A percentile compares a stretch with the other conserved stretches of the same genome.
These are phyloP conservation scores for Debaryomyces psychrophilus DNA, from an alignment of 1,139 yeast genomes.

Conservation along the genomic window DNA sequence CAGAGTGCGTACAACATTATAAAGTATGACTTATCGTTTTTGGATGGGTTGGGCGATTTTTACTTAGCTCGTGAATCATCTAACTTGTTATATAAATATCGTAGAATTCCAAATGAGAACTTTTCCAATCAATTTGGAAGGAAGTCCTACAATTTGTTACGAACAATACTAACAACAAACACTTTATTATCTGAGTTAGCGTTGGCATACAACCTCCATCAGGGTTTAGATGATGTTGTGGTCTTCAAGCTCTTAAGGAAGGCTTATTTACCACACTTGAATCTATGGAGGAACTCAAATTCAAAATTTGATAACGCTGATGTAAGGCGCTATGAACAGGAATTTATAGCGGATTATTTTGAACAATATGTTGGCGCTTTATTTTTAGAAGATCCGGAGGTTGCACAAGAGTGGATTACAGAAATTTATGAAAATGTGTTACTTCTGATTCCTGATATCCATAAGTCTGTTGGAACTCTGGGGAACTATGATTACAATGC, in stretches of 20 bases:
- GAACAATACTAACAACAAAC: conserved; percentile 44
- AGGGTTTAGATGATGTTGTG: conserved; percentile 37
- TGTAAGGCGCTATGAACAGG: conserved; percentile 42
- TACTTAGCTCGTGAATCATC: conserved; percentile 45
- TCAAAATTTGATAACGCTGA: conserved; percentile 23
- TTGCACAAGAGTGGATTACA: conserved; percentile 39
- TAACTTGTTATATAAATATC: conserved; percentile 32
- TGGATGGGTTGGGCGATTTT: conserved; percentile 51
- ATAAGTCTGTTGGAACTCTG: conserved; percentile 6
- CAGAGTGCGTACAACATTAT: conserved; percentile 28
- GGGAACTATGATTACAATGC: conserved; percentile 27
- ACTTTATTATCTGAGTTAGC: conserved; percentile 44
- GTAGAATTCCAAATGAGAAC: conserved; percentile 12
- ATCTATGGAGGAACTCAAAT: conserved; percentile 20
- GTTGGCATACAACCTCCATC: conserved; percentile 39
- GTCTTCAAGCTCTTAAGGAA: conserved; percentile 22
- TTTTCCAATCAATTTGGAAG: conserved; percentile 23
- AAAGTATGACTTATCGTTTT: conserved; percentile 43
- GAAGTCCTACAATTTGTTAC: conserved; percentile 37
- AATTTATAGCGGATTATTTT: conserved; percentile 48
- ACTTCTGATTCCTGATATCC: conserved; percentile 26
- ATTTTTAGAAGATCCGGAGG: conserved; percentile 42
- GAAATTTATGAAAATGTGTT: conserved; percentile 37
- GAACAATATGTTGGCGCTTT: conserved; percentile 51
- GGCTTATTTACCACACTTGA: conserved; percentile 30